These are phyloP conservation scores for Poteriospumella lacustris DNA, from an alignment of 108 stramenopile genomes.

Conservation along the genomic window DNA sequence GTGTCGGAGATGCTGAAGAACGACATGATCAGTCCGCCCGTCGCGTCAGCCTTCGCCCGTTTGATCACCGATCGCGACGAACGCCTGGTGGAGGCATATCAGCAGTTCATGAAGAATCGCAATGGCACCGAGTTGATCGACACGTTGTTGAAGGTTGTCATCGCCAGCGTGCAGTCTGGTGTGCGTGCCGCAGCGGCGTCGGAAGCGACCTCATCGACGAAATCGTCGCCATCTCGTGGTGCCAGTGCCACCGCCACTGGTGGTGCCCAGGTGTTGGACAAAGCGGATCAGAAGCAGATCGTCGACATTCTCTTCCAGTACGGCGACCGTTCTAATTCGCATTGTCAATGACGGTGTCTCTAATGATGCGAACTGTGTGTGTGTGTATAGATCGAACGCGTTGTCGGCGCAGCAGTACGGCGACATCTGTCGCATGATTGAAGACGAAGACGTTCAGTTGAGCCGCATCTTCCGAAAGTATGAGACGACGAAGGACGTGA, in stretches of 20 bases:
- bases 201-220: no score
- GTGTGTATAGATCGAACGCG: no score
- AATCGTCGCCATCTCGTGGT: neutral
- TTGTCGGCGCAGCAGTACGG: no score
- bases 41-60: neutral
- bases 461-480: no score
- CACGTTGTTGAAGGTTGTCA: neutral
- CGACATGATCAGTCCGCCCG: neutral
- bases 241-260: neutral
- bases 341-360: no score
- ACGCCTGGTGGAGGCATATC: neutral
- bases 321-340: neutral
- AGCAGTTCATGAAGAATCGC: neutral
- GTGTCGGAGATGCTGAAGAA: neutral
- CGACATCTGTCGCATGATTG: no score
- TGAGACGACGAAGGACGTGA: no score
- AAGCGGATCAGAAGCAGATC: no score
- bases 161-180: neutral
- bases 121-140: constrained; percentile 6
- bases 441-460: no score
- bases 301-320: no score
- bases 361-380: no score
- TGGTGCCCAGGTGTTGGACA: neutral
- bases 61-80: neutral
- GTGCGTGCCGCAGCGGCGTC: no score